These are phyloP conservation scores for Vaccinium myrtillus DNA, from an alignment of 148 eudicot species.

Conservation along the genomic window DNA sequence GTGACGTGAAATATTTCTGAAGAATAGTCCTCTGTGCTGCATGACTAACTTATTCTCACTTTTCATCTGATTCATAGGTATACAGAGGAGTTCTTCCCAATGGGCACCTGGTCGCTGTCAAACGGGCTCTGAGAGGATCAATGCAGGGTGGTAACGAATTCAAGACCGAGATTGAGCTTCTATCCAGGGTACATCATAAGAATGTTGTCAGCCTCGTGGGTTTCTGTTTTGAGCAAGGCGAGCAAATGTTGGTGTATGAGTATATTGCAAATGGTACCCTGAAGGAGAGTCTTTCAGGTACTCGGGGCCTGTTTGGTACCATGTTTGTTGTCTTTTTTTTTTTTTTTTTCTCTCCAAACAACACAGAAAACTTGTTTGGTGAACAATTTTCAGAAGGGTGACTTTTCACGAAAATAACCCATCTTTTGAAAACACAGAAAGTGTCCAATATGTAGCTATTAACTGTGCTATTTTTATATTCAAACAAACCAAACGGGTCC, in stretches of 20 bases:
- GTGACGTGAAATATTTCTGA: background rate
- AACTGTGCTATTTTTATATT: background rate
- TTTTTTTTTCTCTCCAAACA: background rate
- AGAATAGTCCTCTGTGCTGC: background rate
- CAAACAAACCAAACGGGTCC: background rate
- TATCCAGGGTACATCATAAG: conserved; percentile 92
- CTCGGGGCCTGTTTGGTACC: background rate
- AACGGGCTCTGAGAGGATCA: conserved; percentile 77
- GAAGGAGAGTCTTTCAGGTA: conserved; percentile 73
- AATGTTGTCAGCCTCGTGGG: conserved; percentile 82
- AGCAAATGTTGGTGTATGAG: conserved; percentile 84
- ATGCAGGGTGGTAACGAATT: conserved; percentile 78
- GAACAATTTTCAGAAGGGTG: background rate
- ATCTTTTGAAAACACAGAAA: background rate
- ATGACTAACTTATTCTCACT: background rate
- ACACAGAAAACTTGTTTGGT: background rate
- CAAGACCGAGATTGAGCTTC: conserved; percentile 85
- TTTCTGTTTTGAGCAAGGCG: conserved; percentile 75
- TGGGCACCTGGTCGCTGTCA: conserved; percentile 66
- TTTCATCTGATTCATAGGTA: conserved; percentile 39
- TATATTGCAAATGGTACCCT: conserved; percentile 78
- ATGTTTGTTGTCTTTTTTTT: background rate
- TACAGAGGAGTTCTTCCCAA: conserved; percentile 65
- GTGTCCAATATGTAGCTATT: background rate
- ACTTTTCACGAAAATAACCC: background rate